Percentiles rank a stretch among this genome's conserved stretches.
Conservation (phyloP, 2,329 filamentous ascomycete species). For the Sclerotinia subarctica region DNA sequence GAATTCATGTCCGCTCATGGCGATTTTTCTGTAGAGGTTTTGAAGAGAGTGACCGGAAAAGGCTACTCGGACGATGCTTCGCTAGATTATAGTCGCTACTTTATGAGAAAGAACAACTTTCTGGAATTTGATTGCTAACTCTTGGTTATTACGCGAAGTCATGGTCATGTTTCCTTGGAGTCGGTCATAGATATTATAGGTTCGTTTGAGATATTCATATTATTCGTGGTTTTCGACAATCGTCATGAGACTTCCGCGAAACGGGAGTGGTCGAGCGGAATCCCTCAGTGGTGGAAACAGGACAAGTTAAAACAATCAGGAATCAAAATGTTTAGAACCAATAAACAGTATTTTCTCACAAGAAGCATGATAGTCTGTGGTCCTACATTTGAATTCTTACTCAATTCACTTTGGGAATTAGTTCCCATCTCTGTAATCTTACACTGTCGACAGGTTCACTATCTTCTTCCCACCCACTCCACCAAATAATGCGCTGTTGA, state of each 20-base stretch:
- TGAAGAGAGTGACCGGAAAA: not conserved
- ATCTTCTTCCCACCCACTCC: not conserved
- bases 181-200: not conserved
- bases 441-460: not conserved
- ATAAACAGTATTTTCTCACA: no score
- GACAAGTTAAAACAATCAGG: no score
- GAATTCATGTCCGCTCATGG: conserved; percentile 9
- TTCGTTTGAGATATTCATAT: no score
- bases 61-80: no score
- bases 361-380: no score
- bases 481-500: not conserved
- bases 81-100: not conserved
- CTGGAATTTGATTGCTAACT: not conserved
- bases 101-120: not conserved
- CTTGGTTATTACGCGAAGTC: not conserved
- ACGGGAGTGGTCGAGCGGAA: not conserved
- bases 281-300: no score
- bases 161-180: not conserved
- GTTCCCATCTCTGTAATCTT: not conserved
- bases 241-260: not conserved
- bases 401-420: not conserved
- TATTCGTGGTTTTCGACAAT: not conserved
- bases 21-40: conserved; percentile 9
- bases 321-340: no score
- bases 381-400: no score